These are phyloP conservation scores for Purshia tridentata DNA, from an alignment of 306 rosid genomes.

Conservation along the genomic window DNA sequence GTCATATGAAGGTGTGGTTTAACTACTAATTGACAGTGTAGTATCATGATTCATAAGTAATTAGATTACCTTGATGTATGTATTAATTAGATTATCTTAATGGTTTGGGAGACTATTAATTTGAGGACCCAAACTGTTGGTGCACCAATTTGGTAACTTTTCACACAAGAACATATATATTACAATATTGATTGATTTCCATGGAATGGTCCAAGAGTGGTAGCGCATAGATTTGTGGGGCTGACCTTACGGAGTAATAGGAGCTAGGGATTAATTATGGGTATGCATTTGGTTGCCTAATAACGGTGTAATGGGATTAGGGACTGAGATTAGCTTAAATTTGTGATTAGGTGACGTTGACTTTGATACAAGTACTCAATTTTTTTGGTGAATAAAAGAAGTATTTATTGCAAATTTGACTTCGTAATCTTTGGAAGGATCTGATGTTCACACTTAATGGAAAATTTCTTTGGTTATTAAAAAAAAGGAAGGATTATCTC, in stretches of 20 bases:
- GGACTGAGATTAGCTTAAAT: background rate
- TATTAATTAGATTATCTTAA: no score
- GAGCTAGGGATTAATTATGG: background rate
- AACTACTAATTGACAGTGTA: no score
- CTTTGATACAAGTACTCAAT: background rate
- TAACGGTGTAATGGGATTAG: background rate
- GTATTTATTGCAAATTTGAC: background rate
- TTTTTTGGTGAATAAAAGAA: background rate
- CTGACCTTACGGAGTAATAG: background rate
- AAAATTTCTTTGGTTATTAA: no score
- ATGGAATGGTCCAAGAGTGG: background rate
- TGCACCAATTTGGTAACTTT: background rate
- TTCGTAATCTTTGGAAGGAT: no score
- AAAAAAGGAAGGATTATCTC: no score
- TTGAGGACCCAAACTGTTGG: background rate
- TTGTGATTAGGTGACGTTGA: background rate
- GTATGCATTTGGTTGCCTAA: slow-evolving; percentile 7
- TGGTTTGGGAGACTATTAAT: no score
- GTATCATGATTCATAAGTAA: no score
- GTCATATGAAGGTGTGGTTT: no score
- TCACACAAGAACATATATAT: no score
- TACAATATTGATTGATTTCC: background rate
- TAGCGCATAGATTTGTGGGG: background rate
- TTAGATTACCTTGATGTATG: no score
- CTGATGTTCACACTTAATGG: no score